These are phyloP conservation scores for Coemansia sp. DNA, from an alignment of 192 early-diverging fungal species.

Conservation along the genomic window DNA sequence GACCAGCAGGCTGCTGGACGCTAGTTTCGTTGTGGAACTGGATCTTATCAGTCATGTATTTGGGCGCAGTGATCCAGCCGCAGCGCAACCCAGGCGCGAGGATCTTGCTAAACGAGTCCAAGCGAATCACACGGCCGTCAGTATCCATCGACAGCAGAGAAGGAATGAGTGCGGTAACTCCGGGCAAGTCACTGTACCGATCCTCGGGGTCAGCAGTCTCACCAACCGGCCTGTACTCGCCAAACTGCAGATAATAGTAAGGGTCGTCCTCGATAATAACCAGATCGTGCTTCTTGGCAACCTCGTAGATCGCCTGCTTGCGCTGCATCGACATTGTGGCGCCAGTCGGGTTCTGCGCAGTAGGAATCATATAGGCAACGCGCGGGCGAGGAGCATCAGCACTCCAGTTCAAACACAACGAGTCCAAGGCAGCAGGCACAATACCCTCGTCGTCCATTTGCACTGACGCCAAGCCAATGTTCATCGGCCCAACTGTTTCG, in stretches of 20 bases:
- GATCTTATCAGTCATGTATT: conserved; percentile 75
- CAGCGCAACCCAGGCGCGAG: conserved; percentile 84
- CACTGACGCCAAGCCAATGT: conserved; percentile 53
- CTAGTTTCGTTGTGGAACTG: conserved; percentile 80
- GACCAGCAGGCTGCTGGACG: conserved; percentile 80
- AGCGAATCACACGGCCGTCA: conserved; percentile 86
- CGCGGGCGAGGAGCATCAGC: conserved; percentile 47
- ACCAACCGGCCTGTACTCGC: conserved; percentile 22
- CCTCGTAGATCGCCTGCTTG: conserved; percentile 74
- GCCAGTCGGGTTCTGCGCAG: conserved; percentile 91
- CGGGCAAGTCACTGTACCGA: conserved; percentile 31
- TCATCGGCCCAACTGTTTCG: conserved; percentile 58
- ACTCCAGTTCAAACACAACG: conserved; percentile 38
- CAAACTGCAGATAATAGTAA: conserved; percentile 89
- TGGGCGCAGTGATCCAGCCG: conserved; percentile 75
- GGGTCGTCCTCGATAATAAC: conserved; percentile 96
- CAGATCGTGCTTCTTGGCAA: conserved; percentile 74
- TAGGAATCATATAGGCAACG: conserved; percentile 78
- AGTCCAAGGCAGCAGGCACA: conserved; percentile 61
- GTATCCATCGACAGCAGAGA: conserved; percentile 89
- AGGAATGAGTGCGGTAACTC: conserved; percentile 51
- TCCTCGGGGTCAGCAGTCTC: conserved; percentile 16
- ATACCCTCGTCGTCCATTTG: conserved; percentile 66
- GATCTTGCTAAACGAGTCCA: conserved; percentile 93
- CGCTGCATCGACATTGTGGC: conserved; percentile 74